Percentiles rank a stretch among this genome's conserved stretches.
Evolutionary conservation across 495 filamentous ascomycete species (phyloP).

Genomic region (Aspergillus sclerotiicarbonarius): DNA sequence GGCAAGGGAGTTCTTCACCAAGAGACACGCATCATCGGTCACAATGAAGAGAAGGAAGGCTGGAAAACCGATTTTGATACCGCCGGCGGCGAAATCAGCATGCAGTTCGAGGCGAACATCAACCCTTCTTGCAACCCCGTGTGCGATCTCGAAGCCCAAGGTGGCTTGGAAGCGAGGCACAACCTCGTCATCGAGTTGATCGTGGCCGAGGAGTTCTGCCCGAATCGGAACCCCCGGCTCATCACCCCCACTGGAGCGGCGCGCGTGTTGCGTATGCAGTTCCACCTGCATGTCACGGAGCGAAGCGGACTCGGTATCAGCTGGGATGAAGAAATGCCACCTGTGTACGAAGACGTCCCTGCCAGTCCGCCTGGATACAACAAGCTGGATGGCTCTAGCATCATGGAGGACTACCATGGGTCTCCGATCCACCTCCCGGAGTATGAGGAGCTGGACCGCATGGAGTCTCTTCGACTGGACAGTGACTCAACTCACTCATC

Average conservation of each 20-base stretch:
- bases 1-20: conserved; percentile 77
- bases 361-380: conserved; percentile 78
- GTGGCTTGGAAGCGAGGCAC: conserved; percentile 77
- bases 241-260: conserved; percentile 87
- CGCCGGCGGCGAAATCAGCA: conserved; percentile 69
- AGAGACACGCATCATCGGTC: conserved; percentile 71
- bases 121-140: conserved; percentile 59
- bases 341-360: conserved; percentile 92
- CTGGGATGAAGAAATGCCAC: conserved; percentile 96
- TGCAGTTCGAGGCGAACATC: conserved; percentile 76
- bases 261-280: conserved; percentile 90
- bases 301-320: conserved; percentile 84
- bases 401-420: conserved; percentile 45
- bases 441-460: conserved; percentile 44
- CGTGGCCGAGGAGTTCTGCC: conserved; percentile 85
- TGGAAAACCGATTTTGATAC: conserved; percentile 93
- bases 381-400: conserved; percentile 38
- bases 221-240: conserved; percentile 63
- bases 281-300: conserved; percentile 76
- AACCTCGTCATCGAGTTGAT: conserved; percentile 89
- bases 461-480: conserved; percentile 43
- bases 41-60: conserved; percentile 74
- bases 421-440: conserved; percentile 43
- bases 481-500: conserved; percentile 39
- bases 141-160: conserved; percentile 78